Conservation (phyloP, 2,329 filamentous ascomycete species). For the Fusarium hostae region DNA sequence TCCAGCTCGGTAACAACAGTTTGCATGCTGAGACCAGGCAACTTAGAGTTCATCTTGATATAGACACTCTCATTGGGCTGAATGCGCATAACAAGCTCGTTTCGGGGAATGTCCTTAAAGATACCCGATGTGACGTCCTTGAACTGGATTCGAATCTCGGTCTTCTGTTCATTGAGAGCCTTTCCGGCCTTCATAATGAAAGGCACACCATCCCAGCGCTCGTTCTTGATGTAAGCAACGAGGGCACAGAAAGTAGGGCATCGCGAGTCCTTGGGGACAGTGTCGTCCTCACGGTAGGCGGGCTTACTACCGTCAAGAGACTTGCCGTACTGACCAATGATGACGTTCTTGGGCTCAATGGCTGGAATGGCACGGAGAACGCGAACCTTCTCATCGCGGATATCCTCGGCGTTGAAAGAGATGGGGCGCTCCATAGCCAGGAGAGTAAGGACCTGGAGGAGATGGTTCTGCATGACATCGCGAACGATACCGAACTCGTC, state of each 20-base stretch:
- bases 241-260: conserved; percentile 98
- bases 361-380: conserved; percentile 92
- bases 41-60: conserved; percentile 99
- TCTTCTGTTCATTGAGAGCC: conserved; percentile 99
- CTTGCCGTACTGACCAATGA: conserved; percentile 98
- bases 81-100: conserved; percentile 98
- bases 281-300: conserved; percentile 98
- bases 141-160: conserved; percentile 98
- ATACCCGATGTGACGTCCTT: conserved; percentile 99
- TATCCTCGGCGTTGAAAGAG: conserved; percentile 97
- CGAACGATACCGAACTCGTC: conserved; percentile 99
- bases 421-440: conserved; percentile 98
- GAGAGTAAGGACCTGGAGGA: conserved; percentile 94
- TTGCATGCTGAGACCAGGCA: conserved; percentile 98
- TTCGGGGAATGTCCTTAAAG: conserved; percentile 99
- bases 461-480: conserved; percentile 99
- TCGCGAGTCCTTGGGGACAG: conserved; percentile 94
- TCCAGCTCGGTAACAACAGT: conserved; percentile 98
- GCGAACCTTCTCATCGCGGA: conserved; percentile 97
- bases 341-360: conserved; percentile 99
- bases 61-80: conserved; percentile 99
- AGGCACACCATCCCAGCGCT: conserved; percentile 98
- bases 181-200: conserved; percentile 99
- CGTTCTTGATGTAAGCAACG: conserved; percentile 99
- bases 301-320: conserved; percentile 97